Base-by-base conservation (phyloP, 306 rosid species). In the Pterocarpus macrocarpus region DNA sequence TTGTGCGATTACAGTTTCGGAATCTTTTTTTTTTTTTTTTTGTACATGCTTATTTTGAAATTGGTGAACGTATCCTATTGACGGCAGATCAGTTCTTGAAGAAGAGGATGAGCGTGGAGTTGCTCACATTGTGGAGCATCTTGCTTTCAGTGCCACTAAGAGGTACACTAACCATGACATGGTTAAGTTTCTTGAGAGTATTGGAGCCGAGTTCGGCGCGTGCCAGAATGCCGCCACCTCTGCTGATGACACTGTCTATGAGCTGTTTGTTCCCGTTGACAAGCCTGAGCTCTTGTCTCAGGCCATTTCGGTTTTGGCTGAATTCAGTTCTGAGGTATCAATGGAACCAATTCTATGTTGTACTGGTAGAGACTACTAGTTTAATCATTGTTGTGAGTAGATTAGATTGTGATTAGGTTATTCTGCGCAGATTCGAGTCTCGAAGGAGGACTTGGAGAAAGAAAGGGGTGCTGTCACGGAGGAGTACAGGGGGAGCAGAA, bases 391-490 rank as follows among this genome's bases (percentile, higher is more conserved):
- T 65, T 63, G n/a, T 47, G 13, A 47, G 9, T 43, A 8, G 49
- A 8, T 43, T 43, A 8, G 9, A 32, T 59, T 49, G 32, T 79
- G 12, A 78, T 75, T 50, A 81, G 33, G 43, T 30, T 81, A 34
- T 43, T 80, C 32, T 63, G 28, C 85, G 86, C 80, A 95, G 97
- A 83, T 95, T 83, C 94, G 99, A 41, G 94, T 93, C 33, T 91
- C 94, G 14, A 92, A 87, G 84, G 98, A 93, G 8, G 98, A 93
- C 85, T 77, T 95, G 84, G 88, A 86, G 75, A 95, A 91, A 69
- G 99, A 95, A 82, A 90, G 98, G 81, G 99, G 99, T 69, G 97
- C 99, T 39, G 99, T 95, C 64, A 73, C 93, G 97, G 99, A 95
- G 85, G 99, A 95, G 81, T 90, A 84, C 83, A 89, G 97, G 63